Conservation (phyloP, 805 yeast genomes). For the Lipomyces oligophaga region DNA sequence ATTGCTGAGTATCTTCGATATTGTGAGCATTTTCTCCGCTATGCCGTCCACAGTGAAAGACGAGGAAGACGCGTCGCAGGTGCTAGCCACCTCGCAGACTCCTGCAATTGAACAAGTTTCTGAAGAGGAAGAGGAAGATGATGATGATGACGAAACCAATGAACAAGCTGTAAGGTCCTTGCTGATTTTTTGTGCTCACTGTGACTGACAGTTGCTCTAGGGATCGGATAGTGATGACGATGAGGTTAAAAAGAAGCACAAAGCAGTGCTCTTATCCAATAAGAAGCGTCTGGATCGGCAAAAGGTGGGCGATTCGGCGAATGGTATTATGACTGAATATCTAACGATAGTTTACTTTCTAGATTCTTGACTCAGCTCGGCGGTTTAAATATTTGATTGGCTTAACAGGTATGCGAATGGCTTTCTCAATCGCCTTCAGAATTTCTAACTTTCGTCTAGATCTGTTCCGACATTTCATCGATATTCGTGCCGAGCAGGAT, state of each 20-base stretch:
- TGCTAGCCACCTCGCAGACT: constrained; percentile 14
- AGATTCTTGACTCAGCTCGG: constrained; percentile 62
- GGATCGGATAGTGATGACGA: constrained; percentile 8
- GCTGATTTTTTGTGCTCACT: not conserved
- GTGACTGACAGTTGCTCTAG: not conserved
- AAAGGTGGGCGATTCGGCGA: constrained; percentile 13
- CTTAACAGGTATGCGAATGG: constrained; percentile 49
- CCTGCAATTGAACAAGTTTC: too few relatives aligned
- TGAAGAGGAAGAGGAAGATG: constrained; percentile 14
- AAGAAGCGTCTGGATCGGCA: constrained; percentile 27
- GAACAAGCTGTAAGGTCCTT: constrained; percentile 1
- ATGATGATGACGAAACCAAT: constrained; percentile 7
- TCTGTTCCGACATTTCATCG: constrained; percentile 81
- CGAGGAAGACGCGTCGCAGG: constrained; percentile 18
- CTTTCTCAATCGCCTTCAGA: not conserved
- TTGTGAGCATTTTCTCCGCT: too few relatives aligned
- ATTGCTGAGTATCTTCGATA: too few relatives aligned
- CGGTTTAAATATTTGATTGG: constrained; percentile 78
- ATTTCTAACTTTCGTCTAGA: constrained; percentile 39
- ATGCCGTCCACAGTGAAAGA: constrained; percentile 9
- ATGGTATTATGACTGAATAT: not conserved
- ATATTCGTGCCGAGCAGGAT: constrained; percentile 75
- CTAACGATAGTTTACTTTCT: not conserved
- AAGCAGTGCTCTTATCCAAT: constrained; percentile 30
- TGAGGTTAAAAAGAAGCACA: constrained; percentile 22